Evolutionary conservation across 2,329 filamentous ascomycete species (phyloP).

Genomic region (Lachnellula arida): DNA sequence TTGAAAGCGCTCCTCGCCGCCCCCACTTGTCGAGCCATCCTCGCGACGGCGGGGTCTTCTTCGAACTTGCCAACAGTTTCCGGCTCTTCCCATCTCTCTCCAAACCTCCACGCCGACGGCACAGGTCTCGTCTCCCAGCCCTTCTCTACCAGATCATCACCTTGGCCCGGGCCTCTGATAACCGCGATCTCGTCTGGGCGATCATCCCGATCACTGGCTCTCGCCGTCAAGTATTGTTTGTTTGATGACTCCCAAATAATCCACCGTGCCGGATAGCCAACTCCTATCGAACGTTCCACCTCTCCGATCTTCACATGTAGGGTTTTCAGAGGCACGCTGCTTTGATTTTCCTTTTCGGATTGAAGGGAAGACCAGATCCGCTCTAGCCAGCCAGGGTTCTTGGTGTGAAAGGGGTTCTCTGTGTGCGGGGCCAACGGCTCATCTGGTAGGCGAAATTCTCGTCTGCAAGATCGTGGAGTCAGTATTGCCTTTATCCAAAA

Average conservation of each 20-base stretch:
- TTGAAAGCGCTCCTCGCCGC: too few species aligned
- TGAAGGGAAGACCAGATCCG: neutral
- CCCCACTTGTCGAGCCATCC: too few species aligned
- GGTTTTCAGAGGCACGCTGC: neutral
- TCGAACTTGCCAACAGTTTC: too few species aligned
- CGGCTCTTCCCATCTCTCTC: neutral
- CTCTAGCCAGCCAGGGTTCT: neutral
- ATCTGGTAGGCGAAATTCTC: too few species aligned
- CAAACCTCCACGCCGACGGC: neutral
- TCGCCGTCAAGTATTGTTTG: neutral
- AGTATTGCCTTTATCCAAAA: neutral
- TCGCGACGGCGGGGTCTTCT: too few species aligned
- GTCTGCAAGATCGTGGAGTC: neutral
- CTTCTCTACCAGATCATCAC: neutral
- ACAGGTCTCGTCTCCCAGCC: neutral
- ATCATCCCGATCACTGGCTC: neutral
- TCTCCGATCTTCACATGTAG: neutral
- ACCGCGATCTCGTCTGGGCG: neutral
- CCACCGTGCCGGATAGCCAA: neutral
- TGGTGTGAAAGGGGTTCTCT: neutral
- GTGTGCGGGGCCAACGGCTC: too few species aligned
- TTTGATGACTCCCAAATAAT: neutral
- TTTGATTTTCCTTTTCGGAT: neutral
- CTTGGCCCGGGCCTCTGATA: rapidly evolving
- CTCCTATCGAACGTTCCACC: neutral